phyloP scores from a whole-genome alignment of 176 grass and related monocot species.

The Paspalum vaginatum region DNA sequence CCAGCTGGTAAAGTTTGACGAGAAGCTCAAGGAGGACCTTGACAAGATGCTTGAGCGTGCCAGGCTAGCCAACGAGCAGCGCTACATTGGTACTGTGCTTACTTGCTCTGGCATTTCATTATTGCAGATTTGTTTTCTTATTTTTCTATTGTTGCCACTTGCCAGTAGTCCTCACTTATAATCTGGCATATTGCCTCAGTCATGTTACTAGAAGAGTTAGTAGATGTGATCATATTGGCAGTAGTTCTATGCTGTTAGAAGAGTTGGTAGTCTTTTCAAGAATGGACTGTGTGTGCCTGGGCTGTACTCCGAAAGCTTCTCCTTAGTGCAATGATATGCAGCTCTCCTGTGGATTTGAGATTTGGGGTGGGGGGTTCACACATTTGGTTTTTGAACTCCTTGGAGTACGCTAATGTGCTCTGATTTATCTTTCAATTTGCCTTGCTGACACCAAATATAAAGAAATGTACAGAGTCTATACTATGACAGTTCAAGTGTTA shows the following conservation, averaged over 20 bases:
- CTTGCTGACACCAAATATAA: neutral
- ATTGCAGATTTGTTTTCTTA: neutral
- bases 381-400: neutral
- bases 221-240: neutral
- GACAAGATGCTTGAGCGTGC: constrained; percentile 97
- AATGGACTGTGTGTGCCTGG: neutral
- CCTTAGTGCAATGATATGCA: neutral
- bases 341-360: too few species aligned
- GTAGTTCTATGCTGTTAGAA: constrained; percentile 6
- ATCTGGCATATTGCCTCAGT: neutral
- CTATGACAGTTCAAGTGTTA: neutral
- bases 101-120: constrained; percentile 2
- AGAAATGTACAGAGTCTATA: neutral
- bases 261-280: neutral
- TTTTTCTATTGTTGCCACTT: neutral
- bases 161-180: neutral
- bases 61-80: constrained; percentile 82
- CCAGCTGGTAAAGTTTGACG: constrained; percentile 92
- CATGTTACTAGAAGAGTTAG: neutral
- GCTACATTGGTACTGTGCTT: constrained; percentile 72
- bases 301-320: neutral
- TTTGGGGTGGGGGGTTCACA: neutral
- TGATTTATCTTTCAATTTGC: constrained; percentile 8
- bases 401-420: neutral
- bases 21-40: constrained; percentile 84